Evolutionary conservation across 2,329 filamentous ascomycete genomes (phyloP), one percentile per base, ranked within the genome.

Genomic region (Aspergillus chevalieri): DNA sequence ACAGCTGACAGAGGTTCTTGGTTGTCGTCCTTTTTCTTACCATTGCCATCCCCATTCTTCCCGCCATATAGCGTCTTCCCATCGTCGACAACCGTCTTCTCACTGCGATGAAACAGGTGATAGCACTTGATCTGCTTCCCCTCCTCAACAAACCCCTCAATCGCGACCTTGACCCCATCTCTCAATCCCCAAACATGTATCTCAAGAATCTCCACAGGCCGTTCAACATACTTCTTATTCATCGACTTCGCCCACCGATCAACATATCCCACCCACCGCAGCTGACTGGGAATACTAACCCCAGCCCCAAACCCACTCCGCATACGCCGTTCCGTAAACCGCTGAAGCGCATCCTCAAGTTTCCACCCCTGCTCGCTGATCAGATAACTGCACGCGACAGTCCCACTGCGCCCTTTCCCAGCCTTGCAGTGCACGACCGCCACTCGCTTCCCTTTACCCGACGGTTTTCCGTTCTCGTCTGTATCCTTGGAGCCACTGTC

Each of bases 361-460:
- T 74, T 77, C 85, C 84, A 87, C 3, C 82, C 83, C 63, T 93
- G 87, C 65, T 97, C 88, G 6, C 87, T 84, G 60, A 98, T 93
- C 50, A 98, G 75, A 66, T 95, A 97, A 59, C 86, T 88, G 69
- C 89, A 95, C 26, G 86, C 85, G 60, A 89, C 83, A 0, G 89
- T 95, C 3, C 93, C 93, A 56, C 89, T 95, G 46, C 93, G 79
- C 1, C 93, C 93, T 70, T 98, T 98, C 2, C 93, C 93, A 1
- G 93, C 93, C 67, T 97, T 97, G 75, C 93, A 97, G 69, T 98
- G 93, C 6, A 97, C 89, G 6, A 97, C 91, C 0, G 86, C 86
- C 0, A 97, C 89, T 30, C 89, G 78, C 34, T 75, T 73, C 21
- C 68, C 64, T 22, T 72, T 67, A 12, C 50, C 39, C 5, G 38